Conservation (phyloP, 371 early-diverging fungal species). For the Dentiscutata heterogama region DNA sequence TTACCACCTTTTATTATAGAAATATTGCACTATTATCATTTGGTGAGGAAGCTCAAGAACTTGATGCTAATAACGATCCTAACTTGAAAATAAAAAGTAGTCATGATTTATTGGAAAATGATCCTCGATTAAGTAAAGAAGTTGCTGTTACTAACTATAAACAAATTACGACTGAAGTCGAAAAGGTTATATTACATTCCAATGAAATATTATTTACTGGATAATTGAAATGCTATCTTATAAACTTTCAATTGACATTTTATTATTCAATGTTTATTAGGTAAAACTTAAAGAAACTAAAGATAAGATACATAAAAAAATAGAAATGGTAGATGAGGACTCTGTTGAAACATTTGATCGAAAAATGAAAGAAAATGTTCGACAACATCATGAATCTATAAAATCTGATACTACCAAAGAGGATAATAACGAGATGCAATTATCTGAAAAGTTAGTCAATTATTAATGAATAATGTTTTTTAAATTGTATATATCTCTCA, state of each 20-base stretch:
- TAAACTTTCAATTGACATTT: no score
- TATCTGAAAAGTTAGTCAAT: slow-evolving; percentile 31
- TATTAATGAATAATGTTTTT: background rate
- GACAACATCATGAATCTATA: slow-evolving; percentile 45
- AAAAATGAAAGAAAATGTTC: slow-evolving; percentile 61
- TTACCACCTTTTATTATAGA: slow-evolving; percentile 54
- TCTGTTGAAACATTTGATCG: slow-evolving; percentile 56
- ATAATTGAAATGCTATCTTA: background rate
- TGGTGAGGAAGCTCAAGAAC: slow-evolving; percentile 77
- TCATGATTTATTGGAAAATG: slow-evolving; percentile 77
- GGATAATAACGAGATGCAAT: slow-evolving; percentile 2
- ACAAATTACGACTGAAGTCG: slow-evolving; percentile 1
- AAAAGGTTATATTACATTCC: background rate
- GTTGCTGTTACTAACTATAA: slow-evolving; percentile 48
- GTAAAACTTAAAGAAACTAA: background rate
- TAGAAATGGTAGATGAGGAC: slow-evolving; percentile 47
- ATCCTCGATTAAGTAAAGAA: slow-evolving; percentile 64
- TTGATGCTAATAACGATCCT: slow-evolving; percentile 49
- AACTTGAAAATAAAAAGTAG: slow-evolving; percentile 74
- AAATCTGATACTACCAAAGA: slow-evolving; percentile 46
- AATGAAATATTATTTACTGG: background rate
- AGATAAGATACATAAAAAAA: slow-evolving; percentile 33
- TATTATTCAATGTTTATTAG: background rate
- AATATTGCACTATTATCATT: slow-evolving; percentile 88
- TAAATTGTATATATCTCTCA: slow-evolving; percentile 20